These are phyloP conservation scores for Priceomyces fermenticarens DNA, from an alignment of 805 yeast species.

Conservation along the genomic window DNA sequence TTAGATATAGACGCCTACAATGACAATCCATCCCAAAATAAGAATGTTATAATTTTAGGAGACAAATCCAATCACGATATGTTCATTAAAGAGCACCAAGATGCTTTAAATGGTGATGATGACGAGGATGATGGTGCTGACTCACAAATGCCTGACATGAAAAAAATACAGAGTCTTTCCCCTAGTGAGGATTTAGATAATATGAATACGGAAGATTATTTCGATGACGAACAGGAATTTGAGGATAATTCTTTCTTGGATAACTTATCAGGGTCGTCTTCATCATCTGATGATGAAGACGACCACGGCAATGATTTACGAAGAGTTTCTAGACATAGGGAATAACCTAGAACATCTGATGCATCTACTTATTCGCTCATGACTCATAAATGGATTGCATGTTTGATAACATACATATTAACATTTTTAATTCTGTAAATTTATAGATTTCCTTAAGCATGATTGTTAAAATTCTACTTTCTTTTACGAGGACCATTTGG, in stretches of 20 bases:
- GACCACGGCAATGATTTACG: slow-evolving; percentile 35
- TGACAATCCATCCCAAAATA: slow-evolving; percentile 18
- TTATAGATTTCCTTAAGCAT: not conserved
- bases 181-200: slow-evolving; percentile 19
- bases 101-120: slow-evolving; percentile 12
- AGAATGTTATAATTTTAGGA: slow-evolving; percentile 30
- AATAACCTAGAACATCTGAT: slow-evolving; percentile 8
- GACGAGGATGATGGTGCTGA: slow-evolving; percentile 22
- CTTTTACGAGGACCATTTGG: slow-evolving; percentile 8
- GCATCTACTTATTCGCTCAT: too few relatives aligned
- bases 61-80: slow-evolving; percentile 32
- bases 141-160: slow-evolving; percentile 13
- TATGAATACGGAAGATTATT: slow-evolving; percentile 20
- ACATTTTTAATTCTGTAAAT: not conserved
- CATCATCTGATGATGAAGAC: slow-evolving; percentile 25
- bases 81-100: slow-evolving; percentile 16
- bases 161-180: slow-evolving; percentile 27
- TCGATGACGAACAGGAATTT: slow-evolving; percentile 25
- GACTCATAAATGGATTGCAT: too few relatives aligned
- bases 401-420: not conserved
- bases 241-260: slow-evolving; percentile 33
- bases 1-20: slow-evolving; percentile 36
- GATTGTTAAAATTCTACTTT: slow-evolving; percentile 5
- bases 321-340: slow-evolving; percentile 38
- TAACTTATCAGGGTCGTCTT: slow-evolving; percentile 43